phyloP scores from a whole-genome alignment of 352 stramenopile genomes.

The Aphanomyces invadans region DNA sequence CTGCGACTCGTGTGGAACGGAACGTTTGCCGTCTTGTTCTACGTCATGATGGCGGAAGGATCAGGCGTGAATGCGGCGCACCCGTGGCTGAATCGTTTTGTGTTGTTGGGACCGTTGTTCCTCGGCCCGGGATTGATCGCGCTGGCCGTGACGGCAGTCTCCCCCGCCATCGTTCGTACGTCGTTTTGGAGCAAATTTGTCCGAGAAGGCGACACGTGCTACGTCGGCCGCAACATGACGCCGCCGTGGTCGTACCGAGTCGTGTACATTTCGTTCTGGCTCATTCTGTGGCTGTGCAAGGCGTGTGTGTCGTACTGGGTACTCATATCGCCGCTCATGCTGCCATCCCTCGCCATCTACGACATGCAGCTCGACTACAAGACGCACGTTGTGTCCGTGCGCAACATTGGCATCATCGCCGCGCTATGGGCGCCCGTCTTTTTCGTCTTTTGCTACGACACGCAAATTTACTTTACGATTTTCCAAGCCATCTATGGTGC shows the following conservation, averaged over 20 bases:
- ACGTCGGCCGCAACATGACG: constrained; percentile 59
- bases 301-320: constrained; percentile 65
- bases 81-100: constrained; percentile 37
- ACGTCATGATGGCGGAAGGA: constrained; percentile 39
- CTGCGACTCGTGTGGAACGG: constrained; percentile 64
- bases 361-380: constrained; percentile 53
- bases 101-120: constrained; percentile 32
- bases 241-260: constrained; percentile 46
- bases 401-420: constrained; percentile 55
- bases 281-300: constrained; percentile 52
- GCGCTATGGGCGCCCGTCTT: constrained; percentile 57
- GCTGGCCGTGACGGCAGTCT: constrained; percentile 40
- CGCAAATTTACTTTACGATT: constrained; percentile 70
- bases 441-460: constrained; percentile 76
- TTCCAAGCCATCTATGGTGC: constrained; percentile 53
- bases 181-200: constrained; percentile 64
- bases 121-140: constrained; percentile 37
- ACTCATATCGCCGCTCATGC: constrained; percentile 50
- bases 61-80: constrained; percentile 28
- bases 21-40: constrained; percentile 46
- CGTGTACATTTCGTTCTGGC: constrained; percentile 61
- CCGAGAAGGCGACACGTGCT: constrained; percentile 56
- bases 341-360: constrained; percentile 62
- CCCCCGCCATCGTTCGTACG: constrained; percentile 37
- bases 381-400: constrained; percentile 55